Evolutionary conservation across 768 basidiomycete genomes (phyloP).

Genomic region (Amanita pseudoporphyria): DNA sequence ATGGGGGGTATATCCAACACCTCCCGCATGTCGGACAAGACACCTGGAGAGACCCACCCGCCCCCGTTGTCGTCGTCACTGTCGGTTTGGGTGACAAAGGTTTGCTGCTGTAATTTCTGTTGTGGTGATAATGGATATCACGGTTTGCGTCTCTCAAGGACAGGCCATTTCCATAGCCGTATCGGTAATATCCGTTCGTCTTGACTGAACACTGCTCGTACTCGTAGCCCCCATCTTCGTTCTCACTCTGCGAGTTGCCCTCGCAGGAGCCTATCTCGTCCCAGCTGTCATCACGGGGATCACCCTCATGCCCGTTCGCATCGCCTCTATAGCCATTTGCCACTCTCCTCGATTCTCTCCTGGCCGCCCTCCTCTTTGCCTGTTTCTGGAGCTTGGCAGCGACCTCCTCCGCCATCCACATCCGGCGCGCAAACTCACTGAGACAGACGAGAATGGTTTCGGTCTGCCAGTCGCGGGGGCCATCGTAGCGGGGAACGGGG

Average conservation of each 20-base stretch:
- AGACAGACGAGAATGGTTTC: slow-evolving; percentile 47
- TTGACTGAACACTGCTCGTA: not conserved
- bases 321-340: not conserved
- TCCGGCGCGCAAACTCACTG: slow-evolving; percentile 38
- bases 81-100: not conserved
- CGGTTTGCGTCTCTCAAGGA: slow-evolving; percentile 1
- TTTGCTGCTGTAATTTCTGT: not conserved
- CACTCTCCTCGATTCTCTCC: not conserved
- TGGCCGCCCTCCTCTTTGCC: slow-evolving; percentile 17
- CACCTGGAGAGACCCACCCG: not conserved
- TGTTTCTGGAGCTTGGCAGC: slow-evolving; percentile 28
- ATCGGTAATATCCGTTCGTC: not conserved
- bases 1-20: slow-evolving; percentile 24
- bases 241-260: not conserved
- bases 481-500: slow-evolving; percentile 44
- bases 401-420: slow-evolving; percentile 45
- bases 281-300: not conserved
- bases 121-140: not conserved
- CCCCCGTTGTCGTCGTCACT: not conserved
- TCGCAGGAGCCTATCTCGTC: not conserved
- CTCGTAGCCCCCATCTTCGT: not conserved
- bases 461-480: slow-evolving; percentile 48
- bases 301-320: not conserved
- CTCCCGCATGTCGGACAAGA: slow-evolving; percentile 40
- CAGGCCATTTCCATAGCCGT: not conserved